These are phyloP conservation scores for Rhodomyrtus psidioides DNA, from an alignment of 441 rosid species.

Conservation along the genomic window DNA sequence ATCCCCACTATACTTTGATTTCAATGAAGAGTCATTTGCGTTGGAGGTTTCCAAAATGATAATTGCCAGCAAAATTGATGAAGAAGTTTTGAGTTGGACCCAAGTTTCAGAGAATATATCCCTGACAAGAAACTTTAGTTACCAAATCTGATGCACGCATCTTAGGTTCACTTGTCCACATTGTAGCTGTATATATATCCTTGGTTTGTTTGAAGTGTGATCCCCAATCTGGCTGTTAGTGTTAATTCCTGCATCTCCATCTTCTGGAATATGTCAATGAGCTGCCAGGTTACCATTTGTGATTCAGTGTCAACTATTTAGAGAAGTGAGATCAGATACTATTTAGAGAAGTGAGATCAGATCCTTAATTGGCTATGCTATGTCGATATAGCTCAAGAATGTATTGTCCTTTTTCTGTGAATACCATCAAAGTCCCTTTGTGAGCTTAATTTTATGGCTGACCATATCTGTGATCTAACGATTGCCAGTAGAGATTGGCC, in stretches of 20 bases:
- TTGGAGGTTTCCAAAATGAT: background rate
- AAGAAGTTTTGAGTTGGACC: background rate
- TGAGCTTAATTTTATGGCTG: too few relatives aligned
- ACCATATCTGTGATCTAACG: too few relatives aligned
- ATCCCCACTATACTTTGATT: background rate
- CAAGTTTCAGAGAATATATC: background rate
- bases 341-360: background rate
- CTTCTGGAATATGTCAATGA: background rate
- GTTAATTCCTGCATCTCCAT: background rate
- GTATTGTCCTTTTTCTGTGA: background rate
- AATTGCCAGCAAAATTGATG: background rate
- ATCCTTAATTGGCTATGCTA: background rate
- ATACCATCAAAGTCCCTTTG: too few relatives aligned
- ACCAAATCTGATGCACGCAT: background rate
- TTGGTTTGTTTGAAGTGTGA: background rate
- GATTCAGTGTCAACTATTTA: background rate
- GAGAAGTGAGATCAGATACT: background rate
- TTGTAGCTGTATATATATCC: background rate
- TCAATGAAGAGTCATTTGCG: background rate
- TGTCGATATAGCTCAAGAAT: background rate
- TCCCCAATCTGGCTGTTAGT: background rate
- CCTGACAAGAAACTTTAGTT: background rate
- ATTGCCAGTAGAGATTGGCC: too few relatives aligned
- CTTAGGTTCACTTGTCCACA: background rate
- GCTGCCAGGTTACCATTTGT: background rate